Evolutionary conservation across 805 yeast species (phyloP).

Genomic region (Saccharomycopsis malanga): DNA sequence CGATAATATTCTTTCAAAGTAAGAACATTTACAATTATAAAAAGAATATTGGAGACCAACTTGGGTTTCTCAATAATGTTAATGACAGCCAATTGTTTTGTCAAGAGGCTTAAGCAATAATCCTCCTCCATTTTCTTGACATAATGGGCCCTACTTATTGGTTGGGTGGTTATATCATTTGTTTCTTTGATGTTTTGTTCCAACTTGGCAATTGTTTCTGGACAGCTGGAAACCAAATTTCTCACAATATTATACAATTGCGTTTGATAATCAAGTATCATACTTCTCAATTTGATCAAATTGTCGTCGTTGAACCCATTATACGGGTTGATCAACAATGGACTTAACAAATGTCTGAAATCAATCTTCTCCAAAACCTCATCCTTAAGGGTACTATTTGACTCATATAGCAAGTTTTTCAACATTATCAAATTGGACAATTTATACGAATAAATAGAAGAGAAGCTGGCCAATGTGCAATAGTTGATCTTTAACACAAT

Average conservation of each 20-base stretch:
- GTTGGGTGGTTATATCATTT: not conserved
- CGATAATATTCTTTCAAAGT: constrained; percentile 8
- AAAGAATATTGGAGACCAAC: constrained; percentile 12
- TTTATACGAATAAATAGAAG: constrained; percentile 1
- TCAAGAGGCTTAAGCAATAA: not conserved
- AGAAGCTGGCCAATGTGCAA: not conserved
- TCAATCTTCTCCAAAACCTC: not conserved
- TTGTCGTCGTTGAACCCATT: not conserved
- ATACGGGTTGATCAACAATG: not conserved
- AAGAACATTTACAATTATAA: constrained; percentile 10
- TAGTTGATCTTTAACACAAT: constrained; percentile 1
- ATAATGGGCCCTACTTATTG: not conserved
- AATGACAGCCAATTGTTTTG: constrained; percentile 1
- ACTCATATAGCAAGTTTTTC: constrained; percentile 14
- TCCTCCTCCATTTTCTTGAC: not conserved
- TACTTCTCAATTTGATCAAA: not conserved
- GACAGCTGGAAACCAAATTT: constrained; percentile 3
- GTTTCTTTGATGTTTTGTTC: not conserved
- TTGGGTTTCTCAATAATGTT: constrained; percentile 7
- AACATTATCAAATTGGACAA: constrained; percentile 7
- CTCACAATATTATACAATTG: constrained; percentile 4
- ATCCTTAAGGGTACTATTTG: not conserved
- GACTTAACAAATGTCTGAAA: not conserved
- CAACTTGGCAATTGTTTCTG: not conserved
- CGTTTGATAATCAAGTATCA: constrained; percentile 4